Evolutionary conservation across 2,329 filamentous ascomycete species (phyloP).

Genomic region (Talaromyces sp.): DNA sequence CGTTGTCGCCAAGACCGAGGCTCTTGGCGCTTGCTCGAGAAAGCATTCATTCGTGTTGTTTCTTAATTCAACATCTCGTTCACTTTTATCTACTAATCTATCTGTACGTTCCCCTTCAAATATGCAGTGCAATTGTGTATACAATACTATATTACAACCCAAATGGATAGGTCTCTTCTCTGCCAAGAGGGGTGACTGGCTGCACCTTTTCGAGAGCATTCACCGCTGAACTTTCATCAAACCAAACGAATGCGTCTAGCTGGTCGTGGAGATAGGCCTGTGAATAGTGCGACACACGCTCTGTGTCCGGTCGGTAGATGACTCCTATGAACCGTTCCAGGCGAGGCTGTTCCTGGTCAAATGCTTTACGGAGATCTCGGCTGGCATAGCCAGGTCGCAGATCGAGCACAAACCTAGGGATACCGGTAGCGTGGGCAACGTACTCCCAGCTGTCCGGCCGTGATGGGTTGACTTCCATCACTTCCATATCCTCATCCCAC

Average conservation of each 20-base stretch:
- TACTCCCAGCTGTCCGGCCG: conserved; percentile 45
- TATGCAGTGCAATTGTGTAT: neutral
- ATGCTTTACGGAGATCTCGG: conserved; percentile 27
- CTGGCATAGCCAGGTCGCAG: conserved; percentile 34
- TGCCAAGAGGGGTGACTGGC: conserved; percentile 29
- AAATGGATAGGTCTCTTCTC: conserved; percentile 49
- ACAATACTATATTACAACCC: conserved; percentile 29
- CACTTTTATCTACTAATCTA: neutral
- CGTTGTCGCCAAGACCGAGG: neutral
- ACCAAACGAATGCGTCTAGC: conserved; percentile 48
- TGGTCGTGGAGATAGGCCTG: conserved; percentile 41
- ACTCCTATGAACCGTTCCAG: conserved; percentile 51
- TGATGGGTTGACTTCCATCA: conserved; percentile 45
- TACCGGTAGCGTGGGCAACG: conserved; percentile 42
- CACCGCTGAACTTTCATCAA: conserved; percentile 43
- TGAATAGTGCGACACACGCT: conserved; percentile 46
- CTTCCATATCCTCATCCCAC: conserved; percentile 47
- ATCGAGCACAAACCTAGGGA: conserved; percentile 43
- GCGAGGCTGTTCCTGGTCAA: conserved; percentile 28
- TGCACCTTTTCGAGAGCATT: conserved; percentile 35
- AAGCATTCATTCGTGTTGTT: no score
- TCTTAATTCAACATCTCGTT: neutral
- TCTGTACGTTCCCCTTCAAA: neutral
- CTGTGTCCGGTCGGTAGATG: conserved; percentile 47
- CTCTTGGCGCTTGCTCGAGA: neutral